These are phyloP conservation scores for Fusarium sp. DNA, from an alignment of 2,329 filamentous ascomycete species.

Conservation along the genomic window DNA sequence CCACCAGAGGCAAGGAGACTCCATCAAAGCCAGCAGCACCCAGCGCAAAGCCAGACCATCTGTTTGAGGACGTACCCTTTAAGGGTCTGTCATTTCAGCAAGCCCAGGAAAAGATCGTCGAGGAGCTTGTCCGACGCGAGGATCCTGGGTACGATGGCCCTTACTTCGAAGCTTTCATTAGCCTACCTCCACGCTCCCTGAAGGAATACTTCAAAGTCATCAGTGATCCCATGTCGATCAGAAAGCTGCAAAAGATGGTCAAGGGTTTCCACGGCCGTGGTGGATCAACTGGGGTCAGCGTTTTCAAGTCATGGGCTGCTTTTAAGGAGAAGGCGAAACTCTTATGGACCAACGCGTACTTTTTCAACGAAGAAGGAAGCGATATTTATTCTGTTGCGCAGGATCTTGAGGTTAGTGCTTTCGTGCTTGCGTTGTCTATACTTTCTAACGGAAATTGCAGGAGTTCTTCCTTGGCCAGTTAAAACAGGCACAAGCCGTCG, in stretches of 20 bases:
- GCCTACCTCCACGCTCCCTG: conserved; percentile 78
- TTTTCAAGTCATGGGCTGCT: conserved; percentile 84
- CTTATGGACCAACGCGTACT: conserved; percentile 88
- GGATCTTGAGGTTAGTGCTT: conserved; percentile 75
- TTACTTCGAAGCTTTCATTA: conserved; percentile 78
- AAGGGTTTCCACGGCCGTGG: conserved; percentile 77
- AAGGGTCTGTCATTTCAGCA: conserved; percentile 82
- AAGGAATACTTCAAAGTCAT: conserved; percentile 91
- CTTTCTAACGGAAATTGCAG: conserved; percentile 56
- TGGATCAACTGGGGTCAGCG: conserved; percentile 69
- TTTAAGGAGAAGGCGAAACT: conserved; percentile 84
- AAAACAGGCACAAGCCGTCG: conserved; percentile 76
- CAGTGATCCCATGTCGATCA: conserved; percentile 81
- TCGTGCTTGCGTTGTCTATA: not conserved
- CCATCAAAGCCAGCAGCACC: conserved; percentile 50
- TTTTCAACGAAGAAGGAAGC: conserved; percentile 93
- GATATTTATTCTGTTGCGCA: conserved; percentile 82
- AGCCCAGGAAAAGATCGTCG: conserved; percentile 86
- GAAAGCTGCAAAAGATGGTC: conserved; percentile 80
- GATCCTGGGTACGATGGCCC: conserved; percentile 77
- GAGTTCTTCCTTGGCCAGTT: conserved; percentile 75
- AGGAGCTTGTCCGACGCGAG: conserved; percentile 76
- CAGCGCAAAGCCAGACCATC: conserved; percentile 60
- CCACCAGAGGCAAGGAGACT: conserved; percentile 47
- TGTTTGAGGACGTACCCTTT: conserved; percentile 70